phyloP scores from a whole-genome alignment of 1,284 basidiomycete species.

The Trametes polyzona region DNA sequence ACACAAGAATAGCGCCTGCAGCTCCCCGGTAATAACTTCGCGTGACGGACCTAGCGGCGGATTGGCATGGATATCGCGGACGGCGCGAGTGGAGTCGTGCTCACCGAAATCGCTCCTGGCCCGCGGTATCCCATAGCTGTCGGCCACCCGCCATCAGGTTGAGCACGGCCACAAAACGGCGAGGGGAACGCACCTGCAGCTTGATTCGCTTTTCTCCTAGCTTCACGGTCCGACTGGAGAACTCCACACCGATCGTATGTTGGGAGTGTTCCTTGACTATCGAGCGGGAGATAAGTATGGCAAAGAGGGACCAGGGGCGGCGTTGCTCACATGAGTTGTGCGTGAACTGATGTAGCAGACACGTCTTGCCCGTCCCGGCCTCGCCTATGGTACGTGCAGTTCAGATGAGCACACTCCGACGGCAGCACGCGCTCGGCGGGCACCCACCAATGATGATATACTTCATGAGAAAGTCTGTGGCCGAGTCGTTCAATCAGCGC shows the following conservation, averaged over 20 bases:
- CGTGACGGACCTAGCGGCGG: constrained; percentile 80
- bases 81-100: constrained; percentile 27
- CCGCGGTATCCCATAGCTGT: constrained; percentile 97
- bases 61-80: constrained; percentile 8
- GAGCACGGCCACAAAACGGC: neutral
- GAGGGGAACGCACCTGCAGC: constrained; percentile 69
- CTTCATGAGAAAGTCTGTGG: constrained; percentile 93
- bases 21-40: constrained; percentile 96
- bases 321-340: constrained; percentile 84
- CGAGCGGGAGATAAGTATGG: constrained; percentile 9
- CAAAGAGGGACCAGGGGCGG: constrained; percentile 5
- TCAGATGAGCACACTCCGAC: constrained; percentile 1
- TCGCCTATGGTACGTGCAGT: constrained; percentile 72
- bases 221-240: constrained; percentile 87
- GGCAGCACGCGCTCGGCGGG: neutral
- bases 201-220: constrained; percentile 94
- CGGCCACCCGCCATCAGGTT: constrained; percentile 8
- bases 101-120: constrained; percentile 91
- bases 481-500: constrained; percentile 3
- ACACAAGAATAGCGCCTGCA: constrained; percentile 92
- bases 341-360: constrained; percentile 93
- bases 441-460: constrained; percentile 90
- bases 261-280: constrained; percentile 95
- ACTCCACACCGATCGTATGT: constrained; percentile 97
- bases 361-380: constrained; percentile 96